phyloP scores from a whole-genome alignment of 2,329 filamentous ascomycete species.

The Fusarium verrucosum region DNA sequence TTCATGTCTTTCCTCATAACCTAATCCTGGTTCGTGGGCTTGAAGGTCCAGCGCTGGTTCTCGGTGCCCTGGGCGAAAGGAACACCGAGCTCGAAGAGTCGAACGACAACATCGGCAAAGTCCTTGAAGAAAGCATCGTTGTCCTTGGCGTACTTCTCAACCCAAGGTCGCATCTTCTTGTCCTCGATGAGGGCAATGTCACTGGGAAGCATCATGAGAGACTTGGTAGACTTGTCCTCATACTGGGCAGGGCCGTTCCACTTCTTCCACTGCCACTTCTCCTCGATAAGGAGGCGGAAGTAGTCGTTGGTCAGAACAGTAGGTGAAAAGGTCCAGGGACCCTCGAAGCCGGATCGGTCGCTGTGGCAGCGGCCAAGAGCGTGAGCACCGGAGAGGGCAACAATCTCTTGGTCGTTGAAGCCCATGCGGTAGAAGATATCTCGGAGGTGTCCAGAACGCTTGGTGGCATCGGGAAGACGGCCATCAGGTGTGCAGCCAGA shows the following conservation, averaged over 20 bases:
- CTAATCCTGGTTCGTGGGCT: constrained; percentile 58
- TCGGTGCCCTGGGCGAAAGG: constrained; percentile 77
- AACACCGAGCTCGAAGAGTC: constrained; percentile 93
- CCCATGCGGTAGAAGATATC: constrained; percentile 97
- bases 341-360: constrained; percentile 86
- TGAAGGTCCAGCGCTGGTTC: constrained; percentile 69
- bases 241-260: constrained; percentile 92
- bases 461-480: constrained; percentile 79
- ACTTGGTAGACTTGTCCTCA: constrained; percentile 87
- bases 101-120: constrained; percentile 80
- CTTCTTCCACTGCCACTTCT: constrained; percentile 93
- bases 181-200: constrained; percentile 90
- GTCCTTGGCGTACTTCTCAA: constrained; percentile 91
- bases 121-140: constrained; percentile 93
- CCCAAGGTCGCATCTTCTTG: constrained; percentile 81
- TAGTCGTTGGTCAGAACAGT: constrained; percentile 95
- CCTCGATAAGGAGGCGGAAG: constrained; percentile 84
- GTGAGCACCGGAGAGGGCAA: constrained; percentile 86
- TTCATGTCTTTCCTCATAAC: not conserved
- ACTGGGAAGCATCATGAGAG: constrained; percentile 96
- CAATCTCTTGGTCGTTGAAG: constrained; percentile 96
- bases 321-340: constrained; percentile 92
- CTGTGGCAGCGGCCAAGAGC: constrained; percentile 89
- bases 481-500: constrained; percentile 92
- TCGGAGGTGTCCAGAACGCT: constrained; percentile 84